These are phyloP conservation scores for Cenchrus americanus DNA, from an alignment of 176 grass and related monocot species.

Conservation along the genomic window DNA sequence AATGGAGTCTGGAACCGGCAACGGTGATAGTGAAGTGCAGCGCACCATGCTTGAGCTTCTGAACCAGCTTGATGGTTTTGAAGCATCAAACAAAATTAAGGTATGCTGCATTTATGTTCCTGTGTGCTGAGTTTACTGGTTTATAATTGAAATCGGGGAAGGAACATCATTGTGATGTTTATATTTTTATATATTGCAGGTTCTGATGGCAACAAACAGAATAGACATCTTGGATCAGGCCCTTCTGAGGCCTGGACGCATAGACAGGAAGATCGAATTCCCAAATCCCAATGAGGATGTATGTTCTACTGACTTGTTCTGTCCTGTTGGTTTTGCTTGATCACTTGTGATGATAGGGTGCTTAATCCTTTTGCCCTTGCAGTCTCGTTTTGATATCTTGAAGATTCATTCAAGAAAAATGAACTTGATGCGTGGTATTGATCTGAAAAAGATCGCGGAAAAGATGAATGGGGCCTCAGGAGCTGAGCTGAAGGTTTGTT, in stretches of 20 bases:
- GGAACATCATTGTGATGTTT: slow-evolving; percentile 8
- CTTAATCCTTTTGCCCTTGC: slow-evolving; percentile 43
- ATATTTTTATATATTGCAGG: slow-evolving; percentile 53
- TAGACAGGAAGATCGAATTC: slow-evolving; percentile 99
- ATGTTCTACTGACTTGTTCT: slow-evolving; percentile 16
- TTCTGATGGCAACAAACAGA: slow-evolving; percentile 98
- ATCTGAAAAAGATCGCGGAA: slow-evolving; percentile 96
- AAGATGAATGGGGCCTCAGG: slow-evolving; percentile 99
- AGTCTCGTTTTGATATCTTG: slow-evolving; percentile 96
- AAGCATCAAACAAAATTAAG: slow-evolving; percentile 99
- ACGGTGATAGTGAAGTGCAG: slow-evolving; percentile 96
- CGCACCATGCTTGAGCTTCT: slow-evolving; percentile 99
- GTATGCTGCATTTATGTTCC: slow-evolving; percentile 32
- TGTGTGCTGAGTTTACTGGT: background rate
- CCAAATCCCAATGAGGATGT: slow-evolving; percentile 99
- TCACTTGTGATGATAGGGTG: slow-evolving; percentile 27
- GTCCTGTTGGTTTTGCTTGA: background rate
- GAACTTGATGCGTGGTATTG: slow-evolving; percentile 99
- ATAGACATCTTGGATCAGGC: slow-evolving; percentile 99
- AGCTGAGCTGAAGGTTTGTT: slow-evolving; percentile 93
- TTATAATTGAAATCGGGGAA: slow-evolving; percentile 1
- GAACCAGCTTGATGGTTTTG: slow-evolving; percentile 99
- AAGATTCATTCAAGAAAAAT: slow-evolving; percentile 99
- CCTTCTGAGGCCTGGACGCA: slow-evolving; percentile 92
- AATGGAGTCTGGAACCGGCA: slow-evolving; percentile 96